Conservation (phyloP, 306 rosid species). For the Prinsepia uniflora region DNA sequence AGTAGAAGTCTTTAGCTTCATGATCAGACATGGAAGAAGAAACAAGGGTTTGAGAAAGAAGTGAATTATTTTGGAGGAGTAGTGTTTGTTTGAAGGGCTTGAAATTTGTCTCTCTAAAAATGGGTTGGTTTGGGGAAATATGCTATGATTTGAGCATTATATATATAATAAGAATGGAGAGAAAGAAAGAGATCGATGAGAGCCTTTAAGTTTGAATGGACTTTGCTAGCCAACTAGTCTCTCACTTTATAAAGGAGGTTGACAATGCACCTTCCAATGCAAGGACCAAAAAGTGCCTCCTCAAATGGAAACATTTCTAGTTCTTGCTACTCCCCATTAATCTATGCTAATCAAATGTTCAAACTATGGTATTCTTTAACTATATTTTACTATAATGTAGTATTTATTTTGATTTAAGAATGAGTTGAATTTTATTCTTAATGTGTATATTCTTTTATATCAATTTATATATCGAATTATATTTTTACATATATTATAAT, state of each 20-base stretch:
- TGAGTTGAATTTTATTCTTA: too few species aligned
- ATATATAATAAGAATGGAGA: slow-evolving; percentile 17
- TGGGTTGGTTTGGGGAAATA: slow-evolving; percentile 8
- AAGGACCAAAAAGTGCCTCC: slow-evolving; percentile 60
- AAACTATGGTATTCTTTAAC: not conserved
- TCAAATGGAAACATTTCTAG: slow-evolving; percentile 48
- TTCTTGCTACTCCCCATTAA: slow-evolving; percentile 37
- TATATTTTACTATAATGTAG: not conserved
- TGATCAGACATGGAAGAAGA: slow-evolving; percentile 52
- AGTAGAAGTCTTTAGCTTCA: slow-evolving; percentile 42
- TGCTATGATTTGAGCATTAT: slow-evolving; percentile 24
- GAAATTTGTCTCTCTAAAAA: slow-evolving; percentile 23
- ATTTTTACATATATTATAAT: too few species aligned
- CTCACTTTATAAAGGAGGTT: slow-evolving; percentile 64
- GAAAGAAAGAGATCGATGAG: slow-evolving; percentile 17
- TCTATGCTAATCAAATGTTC: not conserved
- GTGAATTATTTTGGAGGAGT: not conserved
- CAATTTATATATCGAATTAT: too few species aligned
- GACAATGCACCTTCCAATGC: slow-evolving; percentile 66
- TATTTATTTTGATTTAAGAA: not conserved
- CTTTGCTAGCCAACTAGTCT: slow-evolving; percentile 15
- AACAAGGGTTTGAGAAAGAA: slow-evolving; percentile 7
- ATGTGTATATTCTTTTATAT: too few species aligned
- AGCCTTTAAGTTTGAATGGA: slow-evolving; percentile 66
- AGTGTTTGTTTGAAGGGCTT: slow-evolving; percentile 15